Evolutionary conservation across 495 filamentous ascomycete species (phyloP).

Genomic region (Geopyxis carbonaria): DNA sequence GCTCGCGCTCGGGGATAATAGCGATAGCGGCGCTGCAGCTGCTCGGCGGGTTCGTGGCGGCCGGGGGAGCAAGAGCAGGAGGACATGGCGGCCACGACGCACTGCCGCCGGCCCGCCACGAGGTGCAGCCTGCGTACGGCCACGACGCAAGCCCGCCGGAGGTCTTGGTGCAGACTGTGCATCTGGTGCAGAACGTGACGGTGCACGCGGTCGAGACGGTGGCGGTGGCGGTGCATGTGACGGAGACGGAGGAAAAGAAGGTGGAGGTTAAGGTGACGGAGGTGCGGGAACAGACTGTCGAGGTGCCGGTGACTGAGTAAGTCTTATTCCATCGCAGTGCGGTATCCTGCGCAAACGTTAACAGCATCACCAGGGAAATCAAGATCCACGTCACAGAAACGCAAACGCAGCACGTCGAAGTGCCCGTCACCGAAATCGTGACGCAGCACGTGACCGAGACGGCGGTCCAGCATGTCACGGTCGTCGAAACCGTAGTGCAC

Average conservation of each 20-base stretch:
- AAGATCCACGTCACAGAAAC: not conserved
- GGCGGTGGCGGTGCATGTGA: conserved; percentile 9
- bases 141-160: not conserved
- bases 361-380: not conserved
- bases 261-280: not conserved
- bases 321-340: not conserved
- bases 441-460: conserved; percentile 13
- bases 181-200: conserved; percentile 7
- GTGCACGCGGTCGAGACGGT: conserved; percentile 12
- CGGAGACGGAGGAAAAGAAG: conserved; percentile 14
- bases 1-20: conserved; percentile 13
- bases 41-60: conserved; percentile 8
- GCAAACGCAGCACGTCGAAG: conserved; percentile 1
- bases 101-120: conserved; percentile 6
- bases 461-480: conserved; percentile 14
- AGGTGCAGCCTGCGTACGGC: not conserved
- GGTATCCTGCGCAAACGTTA: not conserved
- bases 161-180: conserved; percentile 1
- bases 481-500: not conserved
- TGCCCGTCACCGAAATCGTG: conserved; percentile 1
- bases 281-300: too few species aligned
- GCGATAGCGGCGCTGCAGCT: conserved; percentile 12
- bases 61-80: not conserved
- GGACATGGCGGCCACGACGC: too few species aligned
- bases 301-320: conserved; percentile 15